Conservation (phyloP, 257 asterid genomes). For the Osmanthus fragrans region DNA sequence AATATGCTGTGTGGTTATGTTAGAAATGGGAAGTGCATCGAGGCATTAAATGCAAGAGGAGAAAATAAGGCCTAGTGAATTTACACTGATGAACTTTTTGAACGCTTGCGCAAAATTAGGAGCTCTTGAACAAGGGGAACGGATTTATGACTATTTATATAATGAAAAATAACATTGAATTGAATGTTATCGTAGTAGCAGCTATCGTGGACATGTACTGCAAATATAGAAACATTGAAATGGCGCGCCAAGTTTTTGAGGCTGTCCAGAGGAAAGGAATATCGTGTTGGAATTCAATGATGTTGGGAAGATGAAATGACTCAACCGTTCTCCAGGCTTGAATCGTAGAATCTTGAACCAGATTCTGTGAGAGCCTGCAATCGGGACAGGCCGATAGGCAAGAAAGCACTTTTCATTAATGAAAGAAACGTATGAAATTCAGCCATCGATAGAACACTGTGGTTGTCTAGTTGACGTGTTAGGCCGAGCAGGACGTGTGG, state of each 20-base stretch:
- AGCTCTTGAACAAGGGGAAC: slow-evolving; percentile 63
- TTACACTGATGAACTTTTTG: slow-evolving; percentile 56
- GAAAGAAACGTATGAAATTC: slow-evolving; percentile 38
- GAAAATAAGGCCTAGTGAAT: slow-evolving; percentile 45
- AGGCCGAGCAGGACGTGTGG: slow-evolving; percentile 59
- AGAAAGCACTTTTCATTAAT: slow-evolving; percentile 42
- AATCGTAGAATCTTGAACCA: slow-evolving; percentile 39
- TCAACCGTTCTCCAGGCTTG: slow-evolving; percentile 42
- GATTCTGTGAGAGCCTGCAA: slow-evolving; percentile 56
- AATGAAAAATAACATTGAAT: slow-evolving; percentile 32
- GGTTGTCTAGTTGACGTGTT: slow-evolving; percentile 71
- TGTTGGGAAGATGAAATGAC: slow-evolving; percentile 53
- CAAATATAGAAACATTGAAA: slow-evolving; percentile 52
- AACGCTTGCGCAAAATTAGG: slow-evolving; percentile 70
- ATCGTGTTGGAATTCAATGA: slow-evolving; percentile 74
- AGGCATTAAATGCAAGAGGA: slow-evolving; percentile 56
- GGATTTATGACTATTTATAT: slow-evolving; percentile 55
- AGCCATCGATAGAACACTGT: slow-evolving; percentile 54
- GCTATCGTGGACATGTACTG: slow-evolving; percentile 69
- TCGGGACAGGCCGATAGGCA: slow-evolving; percentile 50
- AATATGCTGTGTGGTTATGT: slow-evolving; percentile 67
- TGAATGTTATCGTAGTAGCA: slow-evolving; percentile 51
- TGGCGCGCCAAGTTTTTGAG: slow-evolving; percentile 38
- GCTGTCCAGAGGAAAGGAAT: slow-evolving; percentile 38
- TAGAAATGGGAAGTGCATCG: slow-evolving; percentile 60